These are phyloP conservation scores for Posidonia australis DNA, from an alignment of 106 monocot genomes.

Conservation along the genomic window DNA sequence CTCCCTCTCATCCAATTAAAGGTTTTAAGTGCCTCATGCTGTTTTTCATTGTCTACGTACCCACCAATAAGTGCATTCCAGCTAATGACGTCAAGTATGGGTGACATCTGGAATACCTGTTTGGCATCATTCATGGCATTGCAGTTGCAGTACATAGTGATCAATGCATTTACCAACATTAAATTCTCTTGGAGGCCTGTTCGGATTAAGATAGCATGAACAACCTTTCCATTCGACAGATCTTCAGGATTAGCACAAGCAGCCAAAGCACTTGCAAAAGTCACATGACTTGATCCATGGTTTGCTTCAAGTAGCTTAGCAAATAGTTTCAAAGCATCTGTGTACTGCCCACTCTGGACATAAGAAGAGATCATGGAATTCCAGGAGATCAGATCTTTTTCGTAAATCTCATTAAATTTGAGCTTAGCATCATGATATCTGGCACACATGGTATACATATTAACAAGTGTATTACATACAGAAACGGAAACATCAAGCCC, in stretches of 20 bases:
- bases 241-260: constrained; percentile 46
- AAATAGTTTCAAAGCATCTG: constrained; percentile 32
- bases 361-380: constrained; percentile 69
- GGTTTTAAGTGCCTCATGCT: constrained; percentile 32
- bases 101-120: constrained; percentile 28
- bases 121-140: constrained; percentile 43
- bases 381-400: constrained; percentile 68
- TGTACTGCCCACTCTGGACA: constrained; percentile 24
- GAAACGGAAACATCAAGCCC: constrained; percentile 34
- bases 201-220: constrained; percentile 56
- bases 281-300: constrained; percentile 38
- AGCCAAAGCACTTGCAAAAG: constrained; percentile 51
- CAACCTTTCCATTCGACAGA: constrained; percentile 33
- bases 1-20: constrained; percentile 52
- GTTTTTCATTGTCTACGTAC: constrained; percentile 42
- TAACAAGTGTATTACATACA: constrained; percentile 55
- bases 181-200: constrained; percentile 33
- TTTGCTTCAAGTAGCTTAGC: constrained; percentile 24
- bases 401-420: constrained; percentile 44
- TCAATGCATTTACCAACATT: constrained; percentile 55
- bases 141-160: constrained; percentile 79
- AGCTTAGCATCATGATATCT: constrained; percentile 35
- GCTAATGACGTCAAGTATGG: constrained; percentile 39
- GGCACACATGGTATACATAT: constrained; percentile 48
- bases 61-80: constrained; percentile 73